Evolutionary conservation across 306 rosid species (phyloP).

Genomic region (Sphenostylis stenocarpa): DNA sequence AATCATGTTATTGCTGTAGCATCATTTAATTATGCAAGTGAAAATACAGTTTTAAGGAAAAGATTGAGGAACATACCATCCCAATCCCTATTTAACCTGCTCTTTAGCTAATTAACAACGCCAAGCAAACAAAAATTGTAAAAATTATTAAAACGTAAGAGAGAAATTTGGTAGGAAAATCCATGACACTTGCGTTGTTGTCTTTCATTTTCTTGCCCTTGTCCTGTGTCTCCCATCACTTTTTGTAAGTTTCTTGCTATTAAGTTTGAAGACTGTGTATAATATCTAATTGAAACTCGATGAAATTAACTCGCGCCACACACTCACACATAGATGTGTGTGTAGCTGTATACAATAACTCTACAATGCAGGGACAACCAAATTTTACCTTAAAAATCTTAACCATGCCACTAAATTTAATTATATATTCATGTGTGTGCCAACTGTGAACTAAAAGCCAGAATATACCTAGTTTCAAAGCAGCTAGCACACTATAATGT

Average conservation of each 20-base stretch:
- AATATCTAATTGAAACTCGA: not conserved
- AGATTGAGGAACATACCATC: not conserved
- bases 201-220: conserved; percentile 37
- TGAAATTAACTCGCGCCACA: not conserved
- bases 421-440: not conserved
- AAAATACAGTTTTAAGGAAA: not conserved
- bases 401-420: not conserved
- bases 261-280: conserved; percentile 3
- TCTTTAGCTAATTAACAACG: not conserved
- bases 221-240: not conserved
- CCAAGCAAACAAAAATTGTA: conserved; percentile 8
- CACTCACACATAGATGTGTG: not conserved
- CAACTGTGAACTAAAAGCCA: not conserved
- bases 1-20: not conserved
- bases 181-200: not conserved
- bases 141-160: not conserved
- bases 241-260: conserved; percentile 21
- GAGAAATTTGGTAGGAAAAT: conserved; percentile 22
- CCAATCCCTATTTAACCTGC: not conserved
- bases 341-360: not conserved
- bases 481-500: not conserved
- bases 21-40: not conserved
- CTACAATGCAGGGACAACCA: not conserved
- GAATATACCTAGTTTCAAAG: conserved; percentile 6
- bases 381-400: not conserved